phyloP scores from a whole-genome alignment of 768 basidiomycete genomes.

The Suillus ampliporus region DNA sequence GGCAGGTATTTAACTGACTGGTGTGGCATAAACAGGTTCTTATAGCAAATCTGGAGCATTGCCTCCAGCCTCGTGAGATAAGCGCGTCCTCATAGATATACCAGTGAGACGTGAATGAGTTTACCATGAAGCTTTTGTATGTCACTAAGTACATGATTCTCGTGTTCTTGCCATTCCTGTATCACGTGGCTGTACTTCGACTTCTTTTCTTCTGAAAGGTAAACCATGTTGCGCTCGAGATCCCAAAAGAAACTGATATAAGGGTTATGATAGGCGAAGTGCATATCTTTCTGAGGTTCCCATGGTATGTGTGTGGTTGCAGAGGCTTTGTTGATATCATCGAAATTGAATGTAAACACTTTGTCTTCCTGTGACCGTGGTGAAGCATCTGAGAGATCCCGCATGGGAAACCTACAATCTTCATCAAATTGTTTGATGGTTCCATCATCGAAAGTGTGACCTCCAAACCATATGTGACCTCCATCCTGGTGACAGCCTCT shows the following conservation, averaged over 20 bases:
- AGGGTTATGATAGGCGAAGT: conserved; percentile 22
- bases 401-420: conserved; percentile 28
- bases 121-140: conserved; percentile 47
- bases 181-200: conserved; percentile 37
- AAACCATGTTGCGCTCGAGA: no score
- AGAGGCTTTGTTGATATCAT: conserved; percentile 44
- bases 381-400: conserved; percentile 29
- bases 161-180: conserved; percentile 26
- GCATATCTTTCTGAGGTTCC: conserved; percentile 40
- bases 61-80: conserved; percentile 47
- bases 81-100: conserved; percentile 43
- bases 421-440: conserved; percentile 40
- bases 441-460: conserved; percentile 22
- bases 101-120: conserved; percentile 40
- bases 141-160: conserved; percentile 37
- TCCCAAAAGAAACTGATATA: conserved; percentile 43
- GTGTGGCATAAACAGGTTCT: conserved; percentile 38
- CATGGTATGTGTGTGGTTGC: conserved; percentile 38
- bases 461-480: conserved; percentile 35
- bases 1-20: conserved; percentile 17
- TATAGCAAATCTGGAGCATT: conserved; percentile 36
- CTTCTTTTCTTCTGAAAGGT: conserved; percentile 30
- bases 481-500: conserved; percentile 27
- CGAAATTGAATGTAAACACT: conserved; percentile 26
- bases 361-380: conserved; percentile 26